Base-by-base conservation (phyloP, 805 yeast species). In the Pichia cabralensis region DNA sequence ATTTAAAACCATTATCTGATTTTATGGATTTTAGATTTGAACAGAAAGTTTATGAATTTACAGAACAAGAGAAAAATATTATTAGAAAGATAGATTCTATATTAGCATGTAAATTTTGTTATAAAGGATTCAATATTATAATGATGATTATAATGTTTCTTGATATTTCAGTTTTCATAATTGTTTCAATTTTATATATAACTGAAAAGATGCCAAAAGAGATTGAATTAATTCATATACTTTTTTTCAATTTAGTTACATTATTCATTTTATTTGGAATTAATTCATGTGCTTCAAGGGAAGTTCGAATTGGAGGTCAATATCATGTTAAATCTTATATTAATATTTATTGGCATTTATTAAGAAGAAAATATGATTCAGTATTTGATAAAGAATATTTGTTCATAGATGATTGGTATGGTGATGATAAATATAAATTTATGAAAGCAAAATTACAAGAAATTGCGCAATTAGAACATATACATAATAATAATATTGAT, bases 331-430 rank as follows among this genome's bases (percentile, higher is more conserved):
- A 30, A n/a, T 36, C 42, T 8, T 44, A 31, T 26, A 9, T 42
- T 14, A 32, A 24, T 3, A 44, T 42, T 6, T 40, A 38, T 27
- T 34, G 39, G 33, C 40, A 31, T 19, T 30, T 36, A 15, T 5
- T 37, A 3, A 30, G 23, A 21, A 24, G 14, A 18, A 22, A 16
- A 6, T 3, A 23, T 16, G 29, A 24, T 14, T 12, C 3, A 8
- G 18, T 8, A n/a, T 25, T 39, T 25, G 22, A 31, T 17, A 24
- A 29, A 12, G 16, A 28, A 9, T 44, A 44, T 28, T 5, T 28
- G 14, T 39, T 42, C 22, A 16, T 42, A 9, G 37, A 44, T 35
- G 44, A 42, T 33, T 44, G 46, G 47, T 44, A 35, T 32, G 47
- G 47, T n/a, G 47, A 44, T 30, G 35, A 35, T 19, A 42, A 39